phyloP scores from a whole-genome alignment of 1,284 basidiomycete genomes.

The Leccinum subrobustum region DNA sequence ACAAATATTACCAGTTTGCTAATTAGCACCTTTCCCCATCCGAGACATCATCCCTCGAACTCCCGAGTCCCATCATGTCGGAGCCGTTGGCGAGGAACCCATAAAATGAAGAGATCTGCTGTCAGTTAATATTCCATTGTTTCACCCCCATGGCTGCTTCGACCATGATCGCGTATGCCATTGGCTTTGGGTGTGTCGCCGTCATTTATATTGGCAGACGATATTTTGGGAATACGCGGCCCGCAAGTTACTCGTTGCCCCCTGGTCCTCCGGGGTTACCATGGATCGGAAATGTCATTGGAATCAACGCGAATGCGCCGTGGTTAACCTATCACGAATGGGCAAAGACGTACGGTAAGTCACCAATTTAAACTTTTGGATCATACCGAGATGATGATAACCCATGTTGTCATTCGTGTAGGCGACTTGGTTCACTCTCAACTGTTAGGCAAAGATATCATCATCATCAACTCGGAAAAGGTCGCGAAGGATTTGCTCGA shows the following conservation, averaged over 20 bases:
- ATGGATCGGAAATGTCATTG: not conserved
- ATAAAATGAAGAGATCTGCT: not conserved
- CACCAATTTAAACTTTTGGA: no score
- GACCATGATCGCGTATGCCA: not conserved
- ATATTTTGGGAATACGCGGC: not conserved
- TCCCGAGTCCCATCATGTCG: not conserved
- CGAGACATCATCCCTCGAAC: not conserved
- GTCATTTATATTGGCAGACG: not conserved
- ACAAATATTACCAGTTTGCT: not conserved
- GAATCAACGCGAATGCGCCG: not conserved
- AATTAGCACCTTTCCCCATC: not conserved
- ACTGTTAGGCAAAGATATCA: no score
- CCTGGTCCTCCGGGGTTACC: not conserved
- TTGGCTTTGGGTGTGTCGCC: not conserved
- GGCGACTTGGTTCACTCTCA: no score
- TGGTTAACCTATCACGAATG: not conserved
- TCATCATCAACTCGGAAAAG: no score
- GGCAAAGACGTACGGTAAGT: not conserved
- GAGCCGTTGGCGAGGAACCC: not conserved
- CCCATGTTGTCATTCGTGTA: no score
- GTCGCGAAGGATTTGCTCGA: no score
- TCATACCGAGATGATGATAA: no score
- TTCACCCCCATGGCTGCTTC: not conserved
- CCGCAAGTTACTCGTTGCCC: not conserved
- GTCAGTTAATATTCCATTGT: not conserved